These are phyloP conservation scores for Fusarium nematophilum DNA, from an alignment of 2,329 filamentous ascomycete genomes.

Conservation along the genomic window DNA sequence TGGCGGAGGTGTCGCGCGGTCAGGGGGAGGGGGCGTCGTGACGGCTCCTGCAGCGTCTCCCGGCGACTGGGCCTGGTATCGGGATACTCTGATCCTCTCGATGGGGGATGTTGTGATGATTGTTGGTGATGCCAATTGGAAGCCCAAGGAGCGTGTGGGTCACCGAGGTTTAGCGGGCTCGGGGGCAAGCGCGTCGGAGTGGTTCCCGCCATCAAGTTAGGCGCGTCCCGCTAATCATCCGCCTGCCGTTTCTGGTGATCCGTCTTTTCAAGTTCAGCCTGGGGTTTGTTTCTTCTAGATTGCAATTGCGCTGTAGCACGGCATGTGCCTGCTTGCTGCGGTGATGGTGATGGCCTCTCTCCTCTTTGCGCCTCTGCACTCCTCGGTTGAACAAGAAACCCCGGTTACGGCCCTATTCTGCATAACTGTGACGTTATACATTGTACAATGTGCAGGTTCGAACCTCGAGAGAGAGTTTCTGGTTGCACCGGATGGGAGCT, in stretches of 20 bases:
- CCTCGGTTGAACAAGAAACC: background rate
- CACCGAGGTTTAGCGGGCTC: constrained; percentile 32
- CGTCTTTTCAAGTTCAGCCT: background rate
- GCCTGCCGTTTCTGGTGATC: constrained; percentile 1
- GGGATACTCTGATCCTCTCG: no score
- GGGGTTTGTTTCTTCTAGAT: no score
- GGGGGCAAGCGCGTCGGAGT: constrained; percentile 22
- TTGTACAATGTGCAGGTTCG: no score
- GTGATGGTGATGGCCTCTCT: background rate
- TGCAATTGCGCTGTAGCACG: background rate
- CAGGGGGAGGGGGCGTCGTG: constrained; percentile 6
- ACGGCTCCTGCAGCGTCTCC: background rate
- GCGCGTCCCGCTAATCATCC: constrained; percentile 18
- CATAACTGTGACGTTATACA: no score
- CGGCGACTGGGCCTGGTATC: background rate
- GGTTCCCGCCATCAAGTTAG: constrained; percentile 25
- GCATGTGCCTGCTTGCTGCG: constrained; percentile 4
- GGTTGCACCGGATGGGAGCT: no score
- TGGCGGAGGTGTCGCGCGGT: constrained; percentile 9
- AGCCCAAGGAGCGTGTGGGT: constrained; percentile 31
- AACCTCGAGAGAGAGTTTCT: no score
- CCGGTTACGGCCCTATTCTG: no score
- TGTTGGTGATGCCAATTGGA: constrained; percentile 33
- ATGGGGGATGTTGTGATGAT: constrained; percentile 13
- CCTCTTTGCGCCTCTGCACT: background rate